Evolutionary conservation across 768 basidiomycete species (phyloP), one percentile per base, ranked within the genome.

Genomic region (Sporobolomyces roseus): DNA sequence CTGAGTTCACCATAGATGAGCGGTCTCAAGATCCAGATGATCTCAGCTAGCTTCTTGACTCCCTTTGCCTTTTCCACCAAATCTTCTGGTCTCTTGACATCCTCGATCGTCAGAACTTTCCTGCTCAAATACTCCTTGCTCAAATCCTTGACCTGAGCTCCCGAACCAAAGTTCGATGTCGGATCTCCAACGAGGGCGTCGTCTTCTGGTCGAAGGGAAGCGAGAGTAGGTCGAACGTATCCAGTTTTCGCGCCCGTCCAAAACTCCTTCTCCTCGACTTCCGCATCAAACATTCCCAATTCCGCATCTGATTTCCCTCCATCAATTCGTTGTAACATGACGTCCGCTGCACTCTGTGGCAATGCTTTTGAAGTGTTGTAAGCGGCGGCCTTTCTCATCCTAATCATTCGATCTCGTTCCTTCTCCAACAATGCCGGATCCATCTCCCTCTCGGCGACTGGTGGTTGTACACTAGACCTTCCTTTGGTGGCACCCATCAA

Each of bases 401-500:
- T 27, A 23, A 53, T 55, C 48, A 65, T 16, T 23, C 51, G 53
- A n/a, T 69, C 59, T 4, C 65, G 29, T 38, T 69, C 63, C 52
- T 65, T 43, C 59, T 65, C 71, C n/a, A 76, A 38, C 30, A 71
- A 48, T 0, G 65, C 50, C 2, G 76, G 76, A 51, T 76, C 76
- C 36, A 74, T 51, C 65, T 74, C 73, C 25, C 76, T 43, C 63
- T 76, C 74, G 3, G 76, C 66, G 33, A 76, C 67, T 25, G 68
- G 65, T 1, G 76, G 76, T 46, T 75, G 71, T 5, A 76, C 61
- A 33, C 64, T 36, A 16, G 94, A 90, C 72, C 90, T 82, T 59
- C 83, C 84, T 12, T 61, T 52, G 2, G 93, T 93, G 68, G 88
- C 82, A 59, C 83, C 83, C 61, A 98, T 79, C 27, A 98, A 79